Evolutionary conservation across 768 basidiomycete genomes (phyloP).

Genomic region (Naganishia onofrii): DNA sequence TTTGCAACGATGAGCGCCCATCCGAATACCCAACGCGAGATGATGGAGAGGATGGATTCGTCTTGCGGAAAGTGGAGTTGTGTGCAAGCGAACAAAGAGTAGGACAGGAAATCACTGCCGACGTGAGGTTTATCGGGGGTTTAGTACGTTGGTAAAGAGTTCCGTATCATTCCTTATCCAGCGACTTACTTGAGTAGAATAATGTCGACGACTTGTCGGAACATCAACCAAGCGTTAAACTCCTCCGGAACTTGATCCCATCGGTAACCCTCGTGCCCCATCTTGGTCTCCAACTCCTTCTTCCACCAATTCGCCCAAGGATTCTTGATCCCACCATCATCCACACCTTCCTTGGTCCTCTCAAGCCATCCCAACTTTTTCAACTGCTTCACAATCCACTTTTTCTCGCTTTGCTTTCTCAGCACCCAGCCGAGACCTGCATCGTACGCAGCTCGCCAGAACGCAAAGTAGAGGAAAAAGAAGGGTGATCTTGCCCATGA

Average conservation of each 20-base stretch:
- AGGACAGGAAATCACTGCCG: slow-evolving; percentile 83
- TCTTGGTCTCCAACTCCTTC: slow-evolving; percentile 80
- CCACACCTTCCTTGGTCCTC: slow-evolving; percentile 55
- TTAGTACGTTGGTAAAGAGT: not conserved
- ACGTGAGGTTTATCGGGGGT: not conserved
- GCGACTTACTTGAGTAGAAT: slow-evolving; percentile 84
- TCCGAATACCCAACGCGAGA: slow-evolving; percentile 85
- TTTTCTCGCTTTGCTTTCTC: slow-evolving; percentile 90
- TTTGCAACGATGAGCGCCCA: slow-evolving; percentile 85
- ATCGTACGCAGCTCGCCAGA: slow-evolving; percentile 91
- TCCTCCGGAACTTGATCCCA: slow-evolving; percentile 90
- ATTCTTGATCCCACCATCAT: slow-evolving; percentile 2
- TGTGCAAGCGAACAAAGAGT: slow-evolving; percentile 91
- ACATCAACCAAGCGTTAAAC: slow-evolving; percentile 95
- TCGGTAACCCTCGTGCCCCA: slow-evolving; percentile 84
- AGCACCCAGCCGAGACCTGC: slow-evolving; percentile 89
- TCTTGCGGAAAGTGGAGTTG: slow-evolving; percentile 82
- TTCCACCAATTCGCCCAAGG: slow-evolving; percentile 74
- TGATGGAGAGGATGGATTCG: slow-evolving; percentile 69
- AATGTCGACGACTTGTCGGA: slow-evolving; percentile 91
- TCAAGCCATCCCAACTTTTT: slow-evolving; percentile 87
- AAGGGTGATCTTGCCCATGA: slow-evolving; percentile 55
- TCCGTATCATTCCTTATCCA: not conserved
- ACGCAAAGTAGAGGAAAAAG: slow-evolving; percentile 85
- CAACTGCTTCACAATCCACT: slow-evolving; percentile 83